Conservation (phyloP, 495 filamentous ascomycete genomes). For the Neurospora tetraspora region DNA sequence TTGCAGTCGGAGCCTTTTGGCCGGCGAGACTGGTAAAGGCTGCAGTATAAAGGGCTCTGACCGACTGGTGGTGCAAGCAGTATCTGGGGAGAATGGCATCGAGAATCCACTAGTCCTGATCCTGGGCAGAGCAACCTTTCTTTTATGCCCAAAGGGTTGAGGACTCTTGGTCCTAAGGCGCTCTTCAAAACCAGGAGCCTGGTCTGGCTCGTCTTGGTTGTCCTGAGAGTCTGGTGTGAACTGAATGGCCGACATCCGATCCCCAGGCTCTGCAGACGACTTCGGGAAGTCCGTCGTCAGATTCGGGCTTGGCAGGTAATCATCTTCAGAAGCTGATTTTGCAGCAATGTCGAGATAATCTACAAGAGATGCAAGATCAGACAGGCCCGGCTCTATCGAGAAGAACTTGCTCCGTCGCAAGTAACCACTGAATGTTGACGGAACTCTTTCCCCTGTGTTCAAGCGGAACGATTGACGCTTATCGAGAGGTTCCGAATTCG, state of each 20-base stretch:
- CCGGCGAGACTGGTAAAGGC: constrained; percentile 38
- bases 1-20: constrained; percentile 34
- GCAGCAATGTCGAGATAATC: constrained; percentile 7
- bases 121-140: constrained; percentile 3
- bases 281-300: neutral
- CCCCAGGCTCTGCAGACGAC: neutral
- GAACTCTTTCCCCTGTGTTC: constrained; percentile 1
- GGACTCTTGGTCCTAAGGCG: neutral
- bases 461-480: constrained; percentile 1
- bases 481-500: neutral
- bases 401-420: constrained; percentile 7
- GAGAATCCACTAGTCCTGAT: constrained; percentile 2
- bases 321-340: neutral
- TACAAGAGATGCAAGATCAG: constrained; percentile 14
- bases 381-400: constrained; percentile 17
- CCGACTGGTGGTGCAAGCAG: neutral
- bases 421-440: neutral
- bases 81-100: neutral
- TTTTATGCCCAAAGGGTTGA: constrained; percentile 3
- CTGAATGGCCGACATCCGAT: neutral
- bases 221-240: neutral
- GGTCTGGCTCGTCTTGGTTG: neutral
- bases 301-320: neutral
- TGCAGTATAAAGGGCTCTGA: constrained; percentile 23
- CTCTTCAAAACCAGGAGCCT: neutral